Conservation (phyloP, 1,284 basidiomycete genomes). For the Limonomyces culmigenus region DNA sequence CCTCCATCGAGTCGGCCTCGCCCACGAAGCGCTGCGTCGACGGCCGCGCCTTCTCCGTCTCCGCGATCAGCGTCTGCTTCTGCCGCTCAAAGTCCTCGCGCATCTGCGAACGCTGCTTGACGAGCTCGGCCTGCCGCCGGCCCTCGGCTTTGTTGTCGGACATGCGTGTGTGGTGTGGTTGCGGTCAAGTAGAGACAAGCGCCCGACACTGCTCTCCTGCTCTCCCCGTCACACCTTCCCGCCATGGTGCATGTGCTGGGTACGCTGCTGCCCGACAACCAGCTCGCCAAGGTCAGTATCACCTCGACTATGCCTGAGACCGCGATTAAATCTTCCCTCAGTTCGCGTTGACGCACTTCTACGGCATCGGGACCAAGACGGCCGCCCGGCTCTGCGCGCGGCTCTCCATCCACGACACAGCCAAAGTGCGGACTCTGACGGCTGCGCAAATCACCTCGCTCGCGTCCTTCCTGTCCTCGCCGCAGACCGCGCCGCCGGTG, state of each 20-base stretch:
- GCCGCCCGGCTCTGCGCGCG: conserved; percentile 75
- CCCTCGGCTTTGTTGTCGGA: conserved; percentile 55
- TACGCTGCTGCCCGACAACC: conserved; percentile 50
- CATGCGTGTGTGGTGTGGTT: conserved; percentile 21
- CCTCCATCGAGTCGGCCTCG: conserved; percentile 91
- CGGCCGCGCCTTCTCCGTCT: conserved; percentile 72
- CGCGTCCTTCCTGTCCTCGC: conserved; percentile 79
- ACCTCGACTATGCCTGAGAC: neutral
- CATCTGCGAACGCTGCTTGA: conserved; percentile 68
- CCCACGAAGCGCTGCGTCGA: conserved; percentile 82
- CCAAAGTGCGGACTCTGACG: conserved; percentile 61
- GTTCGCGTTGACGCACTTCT: conserved; percentile 75
- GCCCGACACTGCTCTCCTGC: too few relatives aligned
- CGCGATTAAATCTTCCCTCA: conserved; percentile 15
- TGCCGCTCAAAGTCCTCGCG: conserved; percentile 83
- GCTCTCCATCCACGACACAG: conserved; percentile 70
- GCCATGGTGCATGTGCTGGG: conserved; percentile 67
- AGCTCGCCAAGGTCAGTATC: conserved; percentile 42
- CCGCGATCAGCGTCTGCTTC: conserved; percentile 66
- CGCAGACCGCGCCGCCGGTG: conserved; percentile 44
- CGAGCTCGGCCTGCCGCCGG: conserved; percentile 61
- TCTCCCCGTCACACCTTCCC: too few relatives aligned
- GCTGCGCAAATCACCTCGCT: conserved; percentile 71
- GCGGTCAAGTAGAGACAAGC: neutral
- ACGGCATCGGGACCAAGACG: conserved; percentile 64